These are phyloP conservation scores for Fagopyrum esculentum DNA, from an alignment of 148 eudicot species.

Conservation along the genomic window DNA sequence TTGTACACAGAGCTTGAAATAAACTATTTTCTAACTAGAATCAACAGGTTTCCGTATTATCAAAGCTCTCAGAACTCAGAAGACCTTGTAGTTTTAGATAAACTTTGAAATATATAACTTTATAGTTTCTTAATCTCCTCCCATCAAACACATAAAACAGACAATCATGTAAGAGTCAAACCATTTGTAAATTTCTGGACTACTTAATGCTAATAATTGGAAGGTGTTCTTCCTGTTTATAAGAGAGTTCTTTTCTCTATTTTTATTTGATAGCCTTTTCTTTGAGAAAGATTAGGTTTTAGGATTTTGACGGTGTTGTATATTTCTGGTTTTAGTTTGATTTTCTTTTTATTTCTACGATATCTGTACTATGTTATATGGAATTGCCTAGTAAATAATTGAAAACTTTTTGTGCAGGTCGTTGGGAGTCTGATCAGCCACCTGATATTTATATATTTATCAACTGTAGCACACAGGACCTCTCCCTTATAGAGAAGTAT, in stretches of 20 bases:
- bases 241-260: background rate
- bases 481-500: conserved; percentile 76
- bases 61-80: background rate
- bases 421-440: conserved; percentile 73
- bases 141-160: background rate
- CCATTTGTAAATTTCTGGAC: background rate
- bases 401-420: conserved; percentile 36
- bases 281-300: background rate
- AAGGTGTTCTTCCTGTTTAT: background rate
- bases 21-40: background rate
- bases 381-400: background rate
- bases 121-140: background rate
- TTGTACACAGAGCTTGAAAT: background rate
- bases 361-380: background rate
- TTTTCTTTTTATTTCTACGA: background rate
- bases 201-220: background rate
- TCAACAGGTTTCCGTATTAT: background rate
- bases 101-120: background rate
- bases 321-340: background rate
- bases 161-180: background rate
- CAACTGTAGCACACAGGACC: conserved; percentile 85
- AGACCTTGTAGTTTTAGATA: background rate
- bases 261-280: background rate
- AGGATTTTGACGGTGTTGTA: background rate
- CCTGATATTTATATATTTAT: conserved; percentile 80